Base-by-base conservation (phyloP, 2,329 filamentous ascomycete genomes). In the Penicillium sp. region DNA sequence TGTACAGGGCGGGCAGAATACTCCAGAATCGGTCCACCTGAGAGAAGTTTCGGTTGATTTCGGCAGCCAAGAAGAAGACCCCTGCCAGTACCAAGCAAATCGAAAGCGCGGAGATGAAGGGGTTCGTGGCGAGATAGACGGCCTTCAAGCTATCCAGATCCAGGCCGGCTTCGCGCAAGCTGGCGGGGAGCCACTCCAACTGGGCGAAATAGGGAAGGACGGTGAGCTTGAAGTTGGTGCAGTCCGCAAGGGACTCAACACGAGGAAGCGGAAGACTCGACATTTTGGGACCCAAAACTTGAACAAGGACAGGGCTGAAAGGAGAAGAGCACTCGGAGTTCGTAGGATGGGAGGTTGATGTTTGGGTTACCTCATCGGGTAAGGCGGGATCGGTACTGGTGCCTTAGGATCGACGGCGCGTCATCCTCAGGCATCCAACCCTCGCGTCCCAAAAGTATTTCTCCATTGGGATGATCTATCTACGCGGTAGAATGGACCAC, bases 11-110 rank as follows among this genome's bases (percentile, higher is more conserved):
- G 1, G 94, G 94, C 46, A 99, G 75, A 55, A 99, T 79, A 68
- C 90, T 94, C 94, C 94, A 99, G 63, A 87, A 76, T 45, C 94
- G 85, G 72, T 99, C 94, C 39, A 99, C 87, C 74, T 99, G 94
- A n/a, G 92, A 96, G 72, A 92, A 96, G 73, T 99, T 99, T 66
- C 82, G 83, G 74, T 95, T 97, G 75, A 90, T 74, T 72, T 97
- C 93, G 1, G 91, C 89, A 5, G 85, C 77, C 29, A 93, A 66
- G 23, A 96, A 76, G 64, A 95, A 88, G 26, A 94, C 65, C 5
- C 81, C 81, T 1, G 85, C 85, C n/a, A 95, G 71, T 38, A 85
- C 79, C 16, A 95, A 63, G 2, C 89, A 87, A 48, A 89, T 82
- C 0, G 84, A 86, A 58, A 95, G 80, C 2, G 84, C 88, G 0